Base-by-base conservation (phyloP, 345 rosid genomes). In the Anastatica hierochuntica region DNA sequence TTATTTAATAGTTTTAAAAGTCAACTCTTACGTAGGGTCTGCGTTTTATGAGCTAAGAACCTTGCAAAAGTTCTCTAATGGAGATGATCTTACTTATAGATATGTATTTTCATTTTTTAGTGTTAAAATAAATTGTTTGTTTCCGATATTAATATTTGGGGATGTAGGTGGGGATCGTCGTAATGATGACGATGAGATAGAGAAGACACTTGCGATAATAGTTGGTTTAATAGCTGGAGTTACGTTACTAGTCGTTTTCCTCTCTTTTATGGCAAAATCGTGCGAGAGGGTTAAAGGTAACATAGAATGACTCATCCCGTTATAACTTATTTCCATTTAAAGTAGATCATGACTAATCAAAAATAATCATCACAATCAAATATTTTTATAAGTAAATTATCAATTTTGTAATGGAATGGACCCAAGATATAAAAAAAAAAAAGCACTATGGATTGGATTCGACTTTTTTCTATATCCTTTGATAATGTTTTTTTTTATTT, bases 191-290 rank as follows among this genome's bases (percentile, higher is more conserved):
- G 71, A 87, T 14, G 95, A 90, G 73, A 76, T 80, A 18, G 78
- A 90, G 85, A 90, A 84, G 79, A 90, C 98, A 7, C 76, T 90
- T 0, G 96, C 98, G 20, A 87, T 90, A 36, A 34, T 90, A 69
- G 75, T 90, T 40, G 98, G 96, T 1, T 78, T 87, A 34, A 84
- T 90, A 16, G 96, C 90, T 12, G 96, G 71, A 58, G 89, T 87
- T 71, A 84, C 85, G 37, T 62, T 90, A 31, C 75, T 90, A 68
- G 77, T 90, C 18, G 71, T 90, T 5, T 68, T 84, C 63, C 68
- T 84, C 19, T 79, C 95, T 53, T 86, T 76, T 78, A 41, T 82
- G 15, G 69, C 86, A 60, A 87, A 77, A 62, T 39, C 45, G 23
- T 79, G 79, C 24, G 92, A 73, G 26, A 68, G 66, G 57, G 90